These are phyloP conservation scores for Calonectria ilicicola DNA, from an alignment of 2,329 filamentous ascomycete genomes.

Conservation along the genomic window DNA sequence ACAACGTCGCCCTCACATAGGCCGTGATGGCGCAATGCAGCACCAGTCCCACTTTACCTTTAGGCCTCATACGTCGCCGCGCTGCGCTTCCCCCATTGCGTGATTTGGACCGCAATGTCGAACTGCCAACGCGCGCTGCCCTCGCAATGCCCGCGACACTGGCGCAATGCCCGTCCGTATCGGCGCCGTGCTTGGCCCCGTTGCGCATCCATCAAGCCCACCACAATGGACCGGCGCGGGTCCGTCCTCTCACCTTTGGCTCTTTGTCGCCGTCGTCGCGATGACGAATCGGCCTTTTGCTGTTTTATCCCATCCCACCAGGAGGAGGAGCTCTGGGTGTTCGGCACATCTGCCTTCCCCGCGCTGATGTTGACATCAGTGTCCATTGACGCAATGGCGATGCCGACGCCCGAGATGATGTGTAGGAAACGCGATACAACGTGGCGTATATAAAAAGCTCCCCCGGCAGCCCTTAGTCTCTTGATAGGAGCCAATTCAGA, in stretches of 20 bases:
- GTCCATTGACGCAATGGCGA: constrained; percentile 23
- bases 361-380: constrained; percentile 15
- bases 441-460: constrained; percentile 31
- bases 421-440: background rate
- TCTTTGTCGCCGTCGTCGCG: background rate
- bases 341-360: constrained; percentile 25
- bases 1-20: constrained; percentile 17
- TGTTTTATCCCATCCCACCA: background rate
- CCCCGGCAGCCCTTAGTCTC: background rate
- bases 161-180: constrained; percentile 27
- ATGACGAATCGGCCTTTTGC: constrained; percentile 22
- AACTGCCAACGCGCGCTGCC: constrained; percentile 1
- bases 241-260: background rate
- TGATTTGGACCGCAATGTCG: constrained; percentile 32
- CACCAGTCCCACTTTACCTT: constrained; percentile 16
- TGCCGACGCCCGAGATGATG: constrained; percentile 24
- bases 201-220: too few relatives aligned
- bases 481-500: background rate
- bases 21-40: constrained; percentile 38
- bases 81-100: constrained; percentile 31
- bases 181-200: background rate
- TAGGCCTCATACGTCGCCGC: background rate
- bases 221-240: background rate
- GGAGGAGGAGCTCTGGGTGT: background rate
- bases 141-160: constrained; percentile 23